A percentile compares a stretch with the other conserved stretches of the same genome.
phyloP scores from a whole-genome alignment of 257 asterid genomes.

The Rauvolfia tetraphylla region DNA sequence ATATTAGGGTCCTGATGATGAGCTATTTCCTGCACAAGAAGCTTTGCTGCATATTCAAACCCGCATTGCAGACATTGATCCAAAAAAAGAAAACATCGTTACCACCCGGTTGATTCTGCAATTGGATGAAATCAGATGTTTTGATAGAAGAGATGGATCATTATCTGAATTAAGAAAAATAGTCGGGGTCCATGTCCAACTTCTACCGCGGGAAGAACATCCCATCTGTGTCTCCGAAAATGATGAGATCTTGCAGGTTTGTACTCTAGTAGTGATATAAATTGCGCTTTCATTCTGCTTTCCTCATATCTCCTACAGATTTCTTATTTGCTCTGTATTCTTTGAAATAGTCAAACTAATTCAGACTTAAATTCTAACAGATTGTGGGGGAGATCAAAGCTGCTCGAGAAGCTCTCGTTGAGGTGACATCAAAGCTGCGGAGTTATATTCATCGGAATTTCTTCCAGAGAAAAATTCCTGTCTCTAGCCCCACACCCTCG shows the following conservation, averaged over 20 bases:
- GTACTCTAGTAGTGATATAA: not conserved
- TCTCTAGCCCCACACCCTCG: constrained; percentile 25
- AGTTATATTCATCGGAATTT: constrained; percentile 27
- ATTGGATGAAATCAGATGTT: constrained; percentile 66
- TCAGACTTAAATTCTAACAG: constrained; percentile 30
- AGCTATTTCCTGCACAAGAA: constrained; percentile 97
- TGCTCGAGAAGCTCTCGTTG: constrained; percentile 44
- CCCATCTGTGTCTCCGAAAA: constrained; percentile 52
- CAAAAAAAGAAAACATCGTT: no score
- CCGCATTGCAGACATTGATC: no score
- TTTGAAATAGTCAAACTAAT: not conserved
- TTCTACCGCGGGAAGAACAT: constrained; percentile 59
- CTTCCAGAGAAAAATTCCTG: constrained; percentile 25
- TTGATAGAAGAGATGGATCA: constrained; percentile 42
- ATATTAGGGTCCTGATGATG: constrained; percentile 88
- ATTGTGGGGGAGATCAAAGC: constrained; percentile 58
- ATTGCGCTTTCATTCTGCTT: not conserved
- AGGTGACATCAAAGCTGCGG: constrained; percentile 39
- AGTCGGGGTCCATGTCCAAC: constrained; percentile 59
- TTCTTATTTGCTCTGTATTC: not conserved
- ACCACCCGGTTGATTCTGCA: no score
- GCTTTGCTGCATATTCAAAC: no score
- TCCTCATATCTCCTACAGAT: not conserved
- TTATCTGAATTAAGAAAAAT: constrained; percentile 50
- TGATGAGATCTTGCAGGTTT: constrained; percentile 77